These are phyloP conservation scores for Berkeleyomyces rouxiae DNA, from an alignment of 2,329 filamentous ascomycete species.

Conservation along the genomic window DNA sequence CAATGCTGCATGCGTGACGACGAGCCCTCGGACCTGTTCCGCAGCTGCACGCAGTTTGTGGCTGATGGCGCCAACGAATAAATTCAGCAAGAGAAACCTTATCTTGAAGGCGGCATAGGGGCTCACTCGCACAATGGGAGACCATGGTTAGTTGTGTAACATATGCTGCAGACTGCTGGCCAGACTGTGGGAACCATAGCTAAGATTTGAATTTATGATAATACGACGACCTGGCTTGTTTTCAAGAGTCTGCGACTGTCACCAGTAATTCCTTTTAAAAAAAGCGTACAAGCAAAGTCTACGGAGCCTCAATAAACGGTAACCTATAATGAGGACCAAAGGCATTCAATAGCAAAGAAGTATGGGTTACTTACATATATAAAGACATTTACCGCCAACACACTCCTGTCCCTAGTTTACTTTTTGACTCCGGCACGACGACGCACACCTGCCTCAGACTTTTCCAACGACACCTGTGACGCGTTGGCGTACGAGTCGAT, in stretches of 20 bases:
- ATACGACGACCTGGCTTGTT: neutral
- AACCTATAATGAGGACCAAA: neutral
- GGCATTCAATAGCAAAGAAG: neutral
- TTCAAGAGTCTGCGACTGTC: neutral
- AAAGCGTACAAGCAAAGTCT: neutral
- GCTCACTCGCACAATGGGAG: no score
- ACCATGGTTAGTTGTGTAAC: neutral
- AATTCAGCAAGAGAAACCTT: neutral
- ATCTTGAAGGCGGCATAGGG: no score
- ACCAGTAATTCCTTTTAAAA: neutral
- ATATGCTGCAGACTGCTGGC: neutral
- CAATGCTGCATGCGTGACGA: neutral
- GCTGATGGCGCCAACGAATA: neutral
- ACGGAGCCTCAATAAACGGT: no score
- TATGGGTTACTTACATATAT: neutral
- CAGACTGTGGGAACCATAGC: neutral
- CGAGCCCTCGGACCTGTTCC: neutral
- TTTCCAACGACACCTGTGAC: conserved; percentile 11
- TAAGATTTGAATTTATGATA: neutral
- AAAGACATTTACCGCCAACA: neutral
- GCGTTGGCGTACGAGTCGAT: conserved; percentile 11
- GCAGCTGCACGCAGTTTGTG: conserved; percentile 1
- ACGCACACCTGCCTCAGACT: conserved; percentile 7
- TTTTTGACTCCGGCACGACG: conserved; percentile 9
- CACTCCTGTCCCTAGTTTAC: neutral